Evolutionary conservation across 805 yeast species (phyloP), one percentile per base, ranked within the genome.

Genomic region (Lipomyces starkeyi): DNA sequence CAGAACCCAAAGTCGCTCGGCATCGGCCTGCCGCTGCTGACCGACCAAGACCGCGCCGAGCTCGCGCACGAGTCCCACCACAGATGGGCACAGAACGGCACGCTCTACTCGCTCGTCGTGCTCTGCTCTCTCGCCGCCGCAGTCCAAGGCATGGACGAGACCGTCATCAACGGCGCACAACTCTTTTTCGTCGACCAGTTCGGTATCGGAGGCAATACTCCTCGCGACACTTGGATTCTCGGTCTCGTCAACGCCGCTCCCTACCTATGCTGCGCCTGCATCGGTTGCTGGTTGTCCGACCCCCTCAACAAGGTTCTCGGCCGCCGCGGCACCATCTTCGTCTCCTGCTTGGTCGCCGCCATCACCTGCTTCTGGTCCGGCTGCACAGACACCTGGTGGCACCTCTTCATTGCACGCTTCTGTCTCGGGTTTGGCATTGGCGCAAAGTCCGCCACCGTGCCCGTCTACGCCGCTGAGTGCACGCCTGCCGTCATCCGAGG

Each of bases 81-180:
- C 58, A 83, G 86, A 34, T 79, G 88, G 79, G 68, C 75, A 29
- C 90, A 81, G 60, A 80, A 81, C 8, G 62, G 63, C 43, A 66
- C 80, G 14, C 76, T 83, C 76, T 81, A 84, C 74, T 73, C 80
- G 77, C 83, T 85, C 25, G 84, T 86, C 77, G 83, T 87, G 8
- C 78, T 87, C 74, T 87, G 89, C 58, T 88, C 91, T 2, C 80
- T 88, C 81, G 87, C 90, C 60, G 86, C 86, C 20, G 89, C 90
- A 3, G 87, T 89, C 4, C 90, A 88, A 75, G 92, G 92, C 63
- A 87, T 87, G 90, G 92, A 88, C 76, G 90, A 88, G 76, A 84
- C 91, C 6, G 91, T 87, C 9, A 80, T 87, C 67, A 87, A 88
- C 70, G 92, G 91, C 49, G 91, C 91, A 27, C 85, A 84, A 59